Evolutionary conservation across 169 alveolate species (phyloP).

Genomic region (Perkinsus marinus): DNA sequence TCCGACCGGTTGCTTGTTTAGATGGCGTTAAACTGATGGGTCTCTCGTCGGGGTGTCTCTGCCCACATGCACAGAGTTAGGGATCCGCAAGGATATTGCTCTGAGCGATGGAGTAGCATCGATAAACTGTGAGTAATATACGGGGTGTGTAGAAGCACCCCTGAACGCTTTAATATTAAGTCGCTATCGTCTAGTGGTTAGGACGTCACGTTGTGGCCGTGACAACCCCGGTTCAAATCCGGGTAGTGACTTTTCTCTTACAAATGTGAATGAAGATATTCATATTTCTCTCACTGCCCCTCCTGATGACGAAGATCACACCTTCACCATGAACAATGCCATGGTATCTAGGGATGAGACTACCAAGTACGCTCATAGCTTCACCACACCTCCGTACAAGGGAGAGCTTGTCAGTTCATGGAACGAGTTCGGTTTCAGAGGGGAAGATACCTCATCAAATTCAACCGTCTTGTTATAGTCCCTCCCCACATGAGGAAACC

Average conservation of each 20-base stretch:
- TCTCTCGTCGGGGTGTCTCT: not conserved
- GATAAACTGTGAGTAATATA: too few relatives aligned
- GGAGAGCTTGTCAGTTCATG: not conserved
- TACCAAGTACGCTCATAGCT: not conserved
- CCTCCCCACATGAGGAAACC: too few relatives aligned
- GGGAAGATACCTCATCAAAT: not conserved
- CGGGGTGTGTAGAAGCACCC: too few relatives aligned
- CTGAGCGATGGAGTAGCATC: not conserved
- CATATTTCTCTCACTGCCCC: not conserved
- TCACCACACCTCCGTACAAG: not conserved
- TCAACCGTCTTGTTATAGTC: not conserved
- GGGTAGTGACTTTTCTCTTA: not conserved
- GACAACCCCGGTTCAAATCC: not conserved
- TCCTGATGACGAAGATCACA: not conserved
- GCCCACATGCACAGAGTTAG: not conserved
- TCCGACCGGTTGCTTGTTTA: too few relatives aligned
- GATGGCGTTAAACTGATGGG: not conserved
- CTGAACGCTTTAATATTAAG: not conserved
- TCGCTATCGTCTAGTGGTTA: not conserved
- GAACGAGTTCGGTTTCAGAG: not conserved
- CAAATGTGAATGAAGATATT: too few relatives aligned
- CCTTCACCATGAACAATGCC: not conserved
- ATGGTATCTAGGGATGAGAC: not conserved
- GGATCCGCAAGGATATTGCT: not conserved
- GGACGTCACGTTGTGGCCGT: not conserved